Evolutionary conservation across 768 basidiomycete species (phyloP).

Genomic region (Mycena olivaceomarginata): DNA sequence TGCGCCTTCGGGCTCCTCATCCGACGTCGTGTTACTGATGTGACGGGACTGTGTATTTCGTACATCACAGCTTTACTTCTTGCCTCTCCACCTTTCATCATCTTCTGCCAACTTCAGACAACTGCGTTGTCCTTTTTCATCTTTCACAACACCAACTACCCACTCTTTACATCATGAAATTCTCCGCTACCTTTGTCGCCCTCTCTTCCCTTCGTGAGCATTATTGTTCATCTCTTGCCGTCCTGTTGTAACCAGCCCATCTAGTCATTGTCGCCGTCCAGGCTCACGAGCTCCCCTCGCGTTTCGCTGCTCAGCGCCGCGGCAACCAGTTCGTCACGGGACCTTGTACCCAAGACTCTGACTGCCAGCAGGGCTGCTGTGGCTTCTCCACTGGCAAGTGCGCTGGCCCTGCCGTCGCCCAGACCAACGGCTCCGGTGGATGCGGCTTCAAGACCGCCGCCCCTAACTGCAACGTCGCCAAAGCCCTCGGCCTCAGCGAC

Average conservation of each 20-base stretch:
- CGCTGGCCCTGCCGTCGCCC: conserved; percentile 49
- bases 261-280: conserved; percentile 9
- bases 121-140: conserved; percentile 36
- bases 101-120: conserved; percentile 23
- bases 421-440: conserved; percentile 48
- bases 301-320: conserved; percentile 16
- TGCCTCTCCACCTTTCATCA: background rate
- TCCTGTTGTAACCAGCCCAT: background rate
- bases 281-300: conserved; percentile 30
- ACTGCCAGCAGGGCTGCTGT: conserved; percentile 47
- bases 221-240: background rate
- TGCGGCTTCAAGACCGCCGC: conserved; percentile 46
- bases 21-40: no score
- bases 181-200: conserved; percentile 39
- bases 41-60: no score
- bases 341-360: conserved; percentile 22
- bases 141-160: background rate
- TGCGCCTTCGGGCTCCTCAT: no score
- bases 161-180: conserved; percentile 36
- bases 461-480: conserved; percentile 48
- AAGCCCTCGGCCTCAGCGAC: conserved; percentile 24
- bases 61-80: no score
- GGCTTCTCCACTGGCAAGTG: conserved; percentile 49
- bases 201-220: conserved; percentile 21
- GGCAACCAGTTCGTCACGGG: conserved; percentile 32